Evolutionary conservation across 371 early-diverging fungal species (phyloP).

Genomic region (Lichtheimia hyalospora): DNA sequence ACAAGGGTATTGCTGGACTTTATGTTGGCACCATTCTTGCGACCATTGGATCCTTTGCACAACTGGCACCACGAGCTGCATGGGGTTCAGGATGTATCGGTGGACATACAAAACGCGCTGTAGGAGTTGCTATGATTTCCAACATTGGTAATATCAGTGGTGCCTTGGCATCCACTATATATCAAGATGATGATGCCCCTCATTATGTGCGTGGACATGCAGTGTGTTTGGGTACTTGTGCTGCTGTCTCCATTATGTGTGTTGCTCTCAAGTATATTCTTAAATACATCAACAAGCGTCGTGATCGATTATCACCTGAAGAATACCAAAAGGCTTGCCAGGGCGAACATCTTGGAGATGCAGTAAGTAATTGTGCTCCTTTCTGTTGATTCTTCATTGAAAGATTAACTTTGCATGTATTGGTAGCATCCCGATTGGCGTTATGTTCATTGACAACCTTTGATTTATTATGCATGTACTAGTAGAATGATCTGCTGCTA

Average conservation of each 20-base stretch:
- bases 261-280: constrained; percentile 44
- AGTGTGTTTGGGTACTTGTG: constrained; percentile 43
- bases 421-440: constrained; percentile 53
- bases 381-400: not conserved
- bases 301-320: constrained; percentile 27
- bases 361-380: constrained; percentile 10
- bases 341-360: constrained; percentile 53
- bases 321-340: constrained; percentile 41
- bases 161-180: constrained; percentile 60
- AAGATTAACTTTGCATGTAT: not conserved
- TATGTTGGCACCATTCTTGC: constrained; percentile 56
- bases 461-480: no score
- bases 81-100: constrained; percentile 66
- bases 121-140: constrained; percentile 57
- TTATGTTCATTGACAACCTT: constrained; percentile 26
- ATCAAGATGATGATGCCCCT: constrained; percentile 60
- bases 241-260: constrained; percentile 33
- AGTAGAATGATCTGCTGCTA: no score
- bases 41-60: constrained; percentile 53
- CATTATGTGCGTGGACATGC: constrained; percentile 49
- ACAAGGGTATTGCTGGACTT: constrained; percentile 12
- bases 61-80: constrained; percentile 55
- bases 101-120: constrained; percentile 66
- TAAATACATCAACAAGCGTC: constrained; percentile 8
- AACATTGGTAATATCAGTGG: constrained; percentile 52